These are phyloP conservation scores for Ascochyta pisi DNA, from an alignment of 2,329 filamentous ascomycete species.

Conservation along the genomic window DNA sequence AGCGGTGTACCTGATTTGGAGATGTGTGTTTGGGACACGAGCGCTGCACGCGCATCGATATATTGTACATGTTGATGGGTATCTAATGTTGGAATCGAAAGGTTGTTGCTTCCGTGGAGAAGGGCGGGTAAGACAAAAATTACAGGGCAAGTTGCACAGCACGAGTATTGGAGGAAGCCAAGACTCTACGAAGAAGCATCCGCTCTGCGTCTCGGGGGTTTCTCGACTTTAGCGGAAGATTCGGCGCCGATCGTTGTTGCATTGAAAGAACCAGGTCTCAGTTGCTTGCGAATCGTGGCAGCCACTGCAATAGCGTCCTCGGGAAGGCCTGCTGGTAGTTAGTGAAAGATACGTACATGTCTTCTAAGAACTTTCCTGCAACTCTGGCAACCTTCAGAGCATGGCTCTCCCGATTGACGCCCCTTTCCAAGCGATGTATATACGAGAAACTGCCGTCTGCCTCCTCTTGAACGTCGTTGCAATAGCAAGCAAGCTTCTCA, in stretches of 20 bases:
- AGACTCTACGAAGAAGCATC: background rate
- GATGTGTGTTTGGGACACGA: background rate
- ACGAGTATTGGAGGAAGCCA: background rate
- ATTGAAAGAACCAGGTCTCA: slow-evolving; percentile 20
- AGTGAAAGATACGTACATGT: slow-evolving; percentile 3
- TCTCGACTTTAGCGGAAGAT: background rate
- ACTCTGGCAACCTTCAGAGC: slow-evolving; percentile 92
- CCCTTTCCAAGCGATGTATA: slow-evolving; percentile 79
- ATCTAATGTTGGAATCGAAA: slow-evolving; percentile 1
- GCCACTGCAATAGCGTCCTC: slow-evolving; percentile 74
- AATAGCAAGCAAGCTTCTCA: slow-evolving; percentile 74
- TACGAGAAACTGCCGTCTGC: slow-evolving; percentile 73
- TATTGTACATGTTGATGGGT: slow-evolving; percentile 14
- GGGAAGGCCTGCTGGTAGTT: slow-evolving; percentile 64
- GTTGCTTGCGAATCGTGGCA: slow-evolving; percentile 58
- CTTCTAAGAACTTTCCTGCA: slow-evolving; percentile 60
- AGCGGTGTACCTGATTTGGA: background rate
- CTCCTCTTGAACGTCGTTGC: slow-evolving; percentile 86
- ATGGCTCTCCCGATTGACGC: slow-evolving; percentile 86
- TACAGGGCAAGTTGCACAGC: background rate
- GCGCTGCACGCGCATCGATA: slow-evolving; percentile 2
- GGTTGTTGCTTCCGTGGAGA: background rate
- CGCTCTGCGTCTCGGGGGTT: background rate
- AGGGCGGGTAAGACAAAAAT: background rate
- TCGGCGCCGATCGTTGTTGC: background rate